phyloP scores from a whole-genome alignment of 345 rosid species.

The Ailanthus altissimus region DNA sequence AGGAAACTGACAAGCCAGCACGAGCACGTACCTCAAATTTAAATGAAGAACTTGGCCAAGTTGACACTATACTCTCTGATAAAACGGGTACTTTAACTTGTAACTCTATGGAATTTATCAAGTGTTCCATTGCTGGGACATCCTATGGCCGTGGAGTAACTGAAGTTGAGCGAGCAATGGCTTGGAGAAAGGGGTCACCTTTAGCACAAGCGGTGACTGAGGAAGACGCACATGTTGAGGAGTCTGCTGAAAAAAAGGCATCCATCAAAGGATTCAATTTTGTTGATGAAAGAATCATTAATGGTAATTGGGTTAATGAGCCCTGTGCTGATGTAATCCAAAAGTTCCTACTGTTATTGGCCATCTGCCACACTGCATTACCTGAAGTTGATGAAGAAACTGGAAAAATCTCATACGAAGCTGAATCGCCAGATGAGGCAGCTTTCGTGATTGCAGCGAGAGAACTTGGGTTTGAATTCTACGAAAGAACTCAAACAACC shows the following conservation, averaged over 20 bases:
- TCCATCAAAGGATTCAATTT: conserved; percentile 80
- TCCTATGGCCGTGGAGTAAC: conserved; percentile 86
- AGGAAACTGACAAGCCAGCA: conserved; percentile 88
- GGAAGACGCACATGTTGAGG: conserved; percentile 29
- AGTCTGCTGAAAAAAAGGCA: conserved; percentile 37
- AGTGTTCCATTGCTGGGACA: conserved; percentile 80
- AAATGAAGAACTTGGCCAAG: conserved; percentile 98
- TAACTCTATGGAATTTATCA: conserved; percentile 95
- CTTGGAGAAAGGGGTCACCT: conserved; percentile 59
- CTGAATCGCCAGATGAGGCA: conserved; percentile 98
- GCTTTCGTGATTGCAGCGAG: conserved; percentile 92
- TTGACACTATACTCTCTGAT: conserved; percentile 84
- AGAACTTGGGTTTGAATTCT: conserved; percentile 90
- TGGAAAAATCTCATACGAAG: conserved; percentile 71
- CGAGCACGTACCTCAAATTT: conserved; percentile 93
- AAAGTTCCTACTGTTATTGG: conserved; percentile 65
- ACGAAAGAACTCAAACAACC: conserved; percentile 71
- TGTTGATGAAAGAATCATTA: conserved; percentile 69
- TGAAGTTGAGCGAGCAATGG: conserved; percentile 86
- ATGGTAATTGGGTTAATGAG: conserved; percentile 74
- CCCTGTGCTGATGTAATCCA: conserved; percentile 54
- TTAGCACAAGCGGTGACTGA: conserved; percentile 44
- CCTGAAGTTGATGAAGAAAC: conserved; percentile 86
- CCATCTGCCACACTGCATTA: conserved; percentile 92
- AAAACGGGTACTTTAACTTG: conserved; percentile 97